These are phyloP conservation scores for Amphibolis antarctica DNA, from an alignment of 106 monocot genomes.

Conservation along the genomic window DNA sequence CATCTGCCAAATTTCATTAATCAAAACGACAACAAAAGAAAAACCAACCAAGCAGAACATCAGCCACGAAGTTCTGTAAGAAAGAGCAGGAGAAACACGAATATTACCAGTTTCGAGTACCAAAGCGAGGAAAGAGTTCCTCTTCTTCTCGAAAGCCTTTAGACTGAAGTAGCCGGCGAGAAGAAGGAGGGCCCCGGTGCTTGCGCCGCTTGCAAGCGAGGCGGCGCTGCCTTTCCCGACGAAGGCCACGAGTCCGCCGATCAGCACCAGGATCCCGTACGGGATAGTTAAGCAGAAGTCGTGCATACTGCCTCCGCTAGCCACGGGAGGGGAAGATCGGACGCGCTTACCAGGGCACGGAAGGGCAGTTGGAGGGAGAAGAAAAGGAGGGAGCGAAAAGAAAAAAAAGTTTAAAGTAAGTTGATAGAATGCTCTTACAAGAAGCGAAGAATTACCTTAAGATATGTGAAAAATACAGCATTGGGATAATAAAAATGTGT, in stretches of 20 bases:
- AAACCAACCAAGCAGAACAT: neutral
- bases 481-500: no score
- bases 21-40: neutral
- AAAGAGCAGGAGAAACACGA: neutral
- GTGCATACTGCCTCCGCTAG: no score
- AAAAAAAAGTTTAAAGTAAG: no score
- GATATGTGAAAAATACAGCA: no score
- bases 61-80: neutral
- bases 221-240: constrained; percentile 40
- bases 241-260: constrained; percentile 57
- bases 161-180: constrained; percentile 14
- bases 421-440: no score
- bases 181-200: constrained; percentile 41
- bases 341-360: no score
- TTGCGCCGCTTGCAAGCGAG: constrained; percentile 65
- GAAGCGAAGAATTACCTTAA: no score
- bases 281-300: constrained; percentile 95
- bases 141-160: constrained; percentile 66
- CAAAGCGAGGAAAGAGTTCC: constrained; percentile 45
- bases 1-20: no score
- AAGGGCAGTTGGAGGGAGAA: no score
- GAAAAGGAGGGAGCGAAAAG: no score
- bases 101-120: constrained; percentile 52
- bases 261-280: constrained; percentile 55
- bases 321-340: no score